Percentiles rank a stretch among this genome's conserved stretches.
Conservation (phyloP, 768 basidiomycete genomes). For the Lactarius indigo region DNA sequence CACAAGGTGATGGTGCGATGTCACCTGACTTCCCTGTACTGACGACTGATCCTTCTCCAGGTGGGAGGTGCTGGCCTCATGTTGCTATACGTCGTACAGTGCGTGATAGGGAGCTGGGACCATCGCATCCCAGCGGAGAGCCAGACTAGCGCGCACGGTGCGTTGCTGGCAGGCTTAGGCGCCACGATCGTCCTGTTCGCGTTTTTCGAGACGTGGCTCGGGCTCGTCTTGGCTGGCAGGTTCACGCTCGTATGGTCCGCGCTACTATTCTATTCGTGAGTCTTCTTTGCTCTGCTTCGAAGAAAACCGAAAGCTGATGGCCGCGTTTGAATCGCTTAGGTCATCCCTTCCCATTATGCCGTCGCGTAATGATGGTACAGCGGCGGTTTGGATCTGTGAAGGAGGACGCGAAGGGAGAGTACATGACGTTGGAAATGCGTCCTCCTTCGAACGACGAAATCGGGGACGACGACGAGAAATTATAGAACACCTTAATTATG, state of each 20-base stretch:
- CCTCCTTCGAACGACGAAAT: not conserved
- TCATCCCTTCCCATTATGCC: not conserved
- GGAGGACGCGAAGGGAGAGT: slow-evolving; percentile 2
- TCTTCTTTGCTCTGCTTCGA: not conserved
- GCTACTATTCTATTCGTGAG: slow-evolving; percentile 14
- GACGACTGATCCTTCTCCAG: not conserved
- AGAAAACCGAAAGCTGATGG: not conserved
- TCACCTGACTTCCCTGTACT: no score
- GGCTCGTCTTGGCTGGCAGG: slow-evolving; percentile 1
- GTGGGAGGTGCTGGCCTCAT: slow-evolving; percentile 4
- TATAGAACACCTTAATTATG: no score
- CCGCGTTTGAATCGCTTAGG: not conserved
- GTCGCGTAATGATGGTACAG: slow-evolving; percentile 10
- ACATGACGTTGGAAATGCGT: slow-evolving; percentile 3
- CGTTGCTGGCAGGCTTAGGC: slow-evolving; percentile 4
- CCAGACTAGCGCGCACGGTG: not conserved
- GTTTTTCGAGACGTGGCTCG: slow-evolving; percentile 12
- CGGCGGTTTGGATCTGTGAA: not conserved
- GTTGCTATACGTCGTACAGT: slow-evolving; percentile 8
- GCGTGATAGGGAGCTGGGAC: slow-evolving; percentile 7
- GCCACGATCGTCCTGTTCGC: slow-evolving; percentile 6
- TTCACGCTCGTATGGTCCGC: not conserved
- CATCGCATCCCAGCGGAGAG: not conserved
- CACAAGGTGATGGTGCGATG: slow-evolving; percentile 18
- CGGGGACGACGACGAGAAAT: no score